A percentile compares a stretch with the other conserved stretches of the same genome.
phyloP scores from a whole-genome alignment of 78 protist genomes.

The Chrysochromulina parva region DNA sequence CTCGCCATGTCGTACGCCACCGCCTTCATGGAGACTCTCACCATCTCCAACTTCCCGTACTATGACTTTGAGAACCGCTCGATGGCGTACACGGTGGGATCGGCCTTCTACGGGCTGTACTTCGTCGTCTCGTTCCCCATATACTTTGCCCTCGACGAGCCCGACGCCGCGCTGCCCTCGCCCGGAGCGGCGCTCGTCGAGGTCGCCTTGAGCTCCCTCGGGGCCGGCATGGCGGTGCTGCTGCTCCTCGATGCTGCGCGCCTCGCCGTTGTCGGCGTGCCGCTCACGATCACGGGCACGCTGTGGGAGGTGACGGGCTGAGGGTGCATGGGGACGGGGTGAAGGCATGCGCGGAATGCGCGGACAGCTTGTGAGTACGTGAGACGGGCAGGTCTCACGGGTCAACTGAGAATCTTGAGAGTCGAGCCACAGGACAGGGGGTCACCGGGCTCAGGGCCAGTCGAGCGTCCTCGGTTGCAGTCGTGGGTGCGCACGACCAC shows the following conservation, averaged over 20 bases:
- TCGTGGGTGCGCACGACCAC: no score
- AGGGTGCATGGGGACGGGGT: no score
- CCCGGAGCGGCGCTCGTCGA: neutral
- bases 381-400: no score
- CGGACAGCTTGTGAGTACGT: no score
- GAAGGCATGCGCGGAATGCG: no score
- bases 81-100: slow-evolving; percentile 18
- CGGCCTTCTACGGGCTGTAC: slow-evolving; percentile 14
- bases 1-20: neutral
- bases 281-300: neutral
- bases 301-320: neutral
- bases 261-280: neutral
- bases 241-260: neutral
- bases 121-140: slow-evolving; percentile 15
- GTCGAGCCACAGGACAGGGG: no score
- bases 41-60: slow-evolving; percentile 8
- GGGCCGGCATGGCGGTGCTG: slow-evolving; percentile 11
- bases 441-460: no score
- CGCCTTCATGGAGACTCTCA: slow-evolving; percentile 19
- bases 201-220: neutral
- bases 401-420: no score
- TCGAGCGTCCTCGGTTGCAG: no score
- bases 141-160: neutral
- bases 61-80: neutral
- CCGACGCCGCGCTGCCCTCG: no score